A percentile compares a stretch with the other conserved stretches of the same genome.
phyloP scores from a whole-genome alignment of 2,329 filamentous ascomycete genomes.

The Arachnomyces sp. region DNA sequence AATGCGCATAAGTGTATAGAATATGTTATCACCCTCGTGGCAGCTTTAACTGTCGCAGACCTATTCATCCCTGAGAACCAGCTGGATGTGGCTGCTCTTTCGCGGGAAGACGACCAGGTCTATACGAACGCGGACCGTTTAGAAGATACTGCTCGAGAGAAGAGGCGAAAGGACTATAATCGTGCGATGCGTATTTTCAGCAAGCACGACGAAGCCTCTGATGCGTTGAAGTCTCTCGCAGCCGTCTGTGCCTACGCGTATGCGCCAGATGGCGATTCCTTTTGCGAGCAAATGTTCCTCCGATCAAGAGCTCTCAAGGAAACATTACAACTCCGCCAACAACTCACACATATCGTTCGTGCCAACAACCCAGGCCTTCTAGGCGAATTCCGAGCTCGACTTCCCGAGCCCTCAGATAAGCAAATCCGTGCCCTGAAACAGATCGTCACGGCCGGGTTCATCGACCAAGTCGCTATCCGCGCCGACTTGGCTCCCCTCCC shows the following conservation, averaged over 20 bases:
- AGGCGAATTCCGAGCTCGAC: constrained; percentile 33
- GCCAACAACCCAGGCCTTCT: constrained; percentile 55
- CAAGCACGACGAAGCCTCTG: constrained; percentile 70
- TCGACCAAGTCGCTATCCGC: constrained; percentile 89
- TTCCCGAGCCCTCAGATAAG: constrained; percentile 56
- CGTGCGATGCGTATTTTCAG: constrained; percentile 70
- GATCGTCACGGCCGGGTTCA: constrained; percentile 83
- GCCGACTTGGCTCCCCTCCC: constrained; percentile 74
- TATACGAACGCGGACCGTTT: constrained; percentile 58
- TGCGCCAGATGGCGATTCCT: constrained; percentile 55
- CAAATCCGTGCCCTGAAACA: constrained; percentile 77
- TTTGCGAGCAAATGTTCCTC: constrained; percentile 78
- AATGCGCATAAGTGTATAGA: constrained; percentile 72
- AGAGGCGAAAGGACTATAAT: constrained; percentile 57
- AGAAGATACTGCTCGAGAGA: constrained; percentile 61
- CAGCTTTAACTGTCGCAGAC: constrained; percentile 79
- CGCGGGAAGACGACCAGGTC: constrained; percentile 34
- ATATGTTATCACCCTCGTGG: constrained; percentile 81
- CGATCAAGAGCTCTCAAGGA: constrained; percentile 81
- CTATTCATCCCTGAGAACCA: constrained; percentile 78
- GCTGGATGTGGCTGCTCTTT: constrained; percentile 52
- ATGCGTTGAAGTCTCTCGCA: constrained; percentile 83
- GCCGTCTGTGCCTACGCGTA: constrained; percentile 82
- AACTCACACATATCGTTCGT: constrained; percentile 73
- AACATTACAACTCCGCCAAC: constrained; percentile 69